Evolutionary conservation across 1,284 basidiomycete species (phyloP).

Genomic region (Moniliophthora roreri): DNA sequence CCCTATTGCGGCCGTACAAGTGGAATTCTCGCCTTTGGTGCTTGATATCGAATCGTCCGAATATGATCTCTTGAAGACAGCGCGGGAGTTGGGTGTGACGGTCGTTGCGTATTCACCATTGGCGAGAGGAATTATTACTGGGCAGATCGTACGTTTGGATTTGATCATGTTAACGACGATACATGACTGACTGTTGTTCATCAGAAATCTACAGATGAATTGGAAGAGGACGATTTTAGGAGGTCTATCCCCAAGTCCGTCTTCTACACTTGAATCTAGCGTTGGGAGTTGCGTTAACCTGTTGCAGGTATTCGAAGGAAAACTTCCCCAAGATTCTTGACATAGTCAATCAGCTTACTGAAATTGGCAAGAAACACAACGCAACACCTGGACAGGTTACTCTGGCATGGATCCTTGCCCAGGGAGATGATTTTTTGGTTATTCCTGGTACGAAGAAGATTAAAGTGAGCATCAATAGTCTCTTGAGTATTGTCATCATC

Average conservation of each 20-base stretch:
- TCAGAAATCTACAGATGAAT: constrained; percentile 43
- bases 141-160: constrained; percentile 26
- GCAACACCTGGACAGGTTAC: constrained; percentile 55
- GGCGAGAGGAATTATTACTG: constrained; percentile 42
- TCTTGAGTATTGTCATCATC: neutral
- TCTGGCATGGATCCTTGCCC: constrained; percentile 62
- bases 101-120: constrained; percentile 45
- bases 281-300: neutral
- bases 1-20: constrained; percentile 49
- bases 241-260: constrained; percentile 21
- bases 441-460: constrained; percentile 52
- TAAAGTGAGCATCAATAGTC: constrained; percentile 27
- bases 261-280: neutral
- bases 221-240: constrained; percentile 43
- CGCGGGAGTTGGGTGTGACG: constrained; percentile 34
- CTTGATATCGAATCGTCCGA: constrained; percentile 41
- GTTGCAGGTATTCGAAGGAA: constrained; percentile 33
- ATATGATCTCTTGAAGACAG: constrained; percentile 35
- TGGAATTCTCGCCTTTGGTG: constrained; percentile 53
- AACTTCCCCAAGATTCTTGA: constrained; percentile 62
- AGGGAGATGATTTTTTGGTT: constrained; percentile 50
- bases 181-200: too few species aligned
- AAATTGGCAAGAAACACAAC: constrained; percentile 43
- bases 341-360: constrained; percentile 44
- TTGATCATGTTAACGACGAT: neutral